Conservation (phyloP, 257 asterid species). For the Leptodermis oblonga region DNA sequence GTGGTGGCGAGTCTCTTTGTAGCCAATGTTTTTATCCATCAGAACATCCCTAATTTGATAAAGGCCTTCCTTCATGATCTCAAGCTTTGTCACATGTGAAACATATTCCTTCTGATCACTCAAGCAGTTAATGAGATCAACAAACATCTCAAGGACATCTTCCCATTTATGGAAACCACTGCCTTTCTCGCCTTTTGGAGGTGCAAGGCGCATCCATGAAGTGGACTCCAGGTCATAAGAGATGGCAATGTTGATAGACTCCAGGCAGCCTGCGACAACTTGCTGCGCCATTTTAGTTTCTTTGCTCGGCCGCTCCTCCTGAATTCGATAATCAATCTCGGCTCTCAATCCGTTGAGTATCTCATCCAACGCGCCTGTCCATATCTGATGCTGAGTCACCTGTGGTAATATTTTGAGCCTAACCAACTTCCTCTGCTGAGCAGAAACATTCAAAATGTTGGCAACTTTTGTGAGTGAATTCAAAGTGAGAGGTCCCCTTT, state of each 20-base stretch:
- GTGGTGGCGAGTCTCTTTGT: conserved; percentile 58
- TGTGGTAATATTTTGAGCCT: conserved; percentile 64
- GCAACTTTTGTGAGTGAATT: conserved; percentile 58
- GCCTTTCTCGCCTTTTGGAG: conserved; percentile 36
- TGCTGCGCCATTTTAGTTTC: conserved; percentile 56
- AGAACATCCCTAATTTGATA: conserved; percentile 65
- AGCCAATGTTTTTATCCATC: conserved; percentile 72
- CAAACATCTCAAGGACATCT: conserved; percentile 59
- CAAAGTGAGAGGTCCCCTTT: conserved; percentile 42
- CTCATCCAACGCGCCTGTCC: conserved; percentile 58
- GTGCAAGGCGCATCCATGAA: conserved; percentile 87
- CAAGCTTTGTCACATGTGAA: conserved; percentile 53
- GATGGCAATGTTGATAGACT: conserved; percentile 44
- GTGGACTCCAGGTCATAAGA: conserved; percentile 58
- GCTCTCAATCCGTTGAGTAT: conserved; percentile 52
- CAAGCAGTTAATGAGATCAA: conserved; percentile 38
- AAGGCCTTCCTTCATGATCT: conserved; percentile 78
- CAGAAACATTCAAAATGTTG: conserved; percentile 53
- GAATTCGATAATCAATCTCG: conserved; percentile 37
- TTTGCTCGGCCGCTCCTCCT: conserved; percentile 26
- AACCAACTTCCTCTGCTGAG: conserved; percentile 74
- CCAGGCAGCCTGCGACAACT: conserved; percentile 48
- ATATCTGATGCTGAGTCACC: conserved; percentile 67
- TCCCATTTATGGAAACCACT: conserved; percentile 53
- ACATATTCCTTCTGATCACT: conserved; percentile 35